Conservation (phyloP, 257 asterid genomes). For the Nicotiana benthamiana region DNA sequence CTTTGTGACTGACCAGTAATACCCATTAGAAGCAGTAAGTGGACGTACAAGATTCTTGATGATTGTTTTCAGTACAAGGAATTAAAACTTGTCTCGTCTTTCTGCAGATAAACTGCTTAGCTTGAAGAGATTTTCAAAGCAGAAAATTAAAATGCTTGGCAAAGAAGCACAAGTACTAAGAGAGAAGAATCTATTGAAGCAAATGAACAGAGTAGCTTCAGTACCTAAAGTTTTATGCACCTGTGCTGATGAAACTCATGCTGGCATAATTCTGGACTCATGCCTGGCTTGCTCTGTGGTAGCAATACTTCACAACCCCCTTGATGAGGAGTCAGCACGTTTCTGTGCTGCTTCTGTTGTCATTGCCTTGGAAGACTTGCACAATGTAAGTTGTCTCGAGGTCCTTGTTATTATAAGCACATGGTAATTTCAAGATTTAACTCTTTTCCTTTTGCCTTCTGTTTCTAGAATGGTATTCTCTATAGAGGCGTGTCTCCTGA, state of each 20-base stretch:
- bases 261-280: constrained; percentile 69
- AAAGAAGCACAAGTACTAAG: constrained; percentile 61
- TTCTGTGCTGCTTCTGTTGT: constrained; percentile 87
- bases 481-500: constrained; percentile 88
- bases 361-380: constrained; percentile 70
- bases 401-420: constrained; percentile 9
- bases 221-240: constrained; percentile 84
- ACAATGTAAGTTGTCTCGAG: constrained; percentile 45
- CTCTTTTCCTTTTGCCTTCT: constrained; percentile 10
- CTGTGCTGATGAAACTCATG: constrained; percentile 62
- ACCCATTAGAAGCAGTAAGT: not conserved
- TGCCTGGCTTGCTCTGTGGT: constrained; percentile 60
- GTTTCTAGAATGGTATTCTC: constrained; percentile 57
- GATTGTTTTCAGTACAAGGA: not conserved
- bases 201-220: constrained; percentile 35
- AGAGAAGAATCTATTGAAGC: constrained; percentile 65
- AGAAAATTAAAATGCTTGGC: constrained; percentile 63
- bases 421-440: not conserved
- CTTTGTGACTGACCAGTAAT: not conserved
- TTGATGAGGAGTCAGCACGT: constrained; percentile 69
- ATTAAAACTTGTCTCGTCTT: not conserved
- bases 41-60: not conserved
- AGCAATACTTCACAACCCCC: constrained; percentile 51
- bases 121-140: constrained; percentile 83
- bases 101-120: constrained; percentile 66